phyloP scores from a whole-genome alignment of 352 stramenopile genomes.

The Pseudoperonospora humuli region DNA sequence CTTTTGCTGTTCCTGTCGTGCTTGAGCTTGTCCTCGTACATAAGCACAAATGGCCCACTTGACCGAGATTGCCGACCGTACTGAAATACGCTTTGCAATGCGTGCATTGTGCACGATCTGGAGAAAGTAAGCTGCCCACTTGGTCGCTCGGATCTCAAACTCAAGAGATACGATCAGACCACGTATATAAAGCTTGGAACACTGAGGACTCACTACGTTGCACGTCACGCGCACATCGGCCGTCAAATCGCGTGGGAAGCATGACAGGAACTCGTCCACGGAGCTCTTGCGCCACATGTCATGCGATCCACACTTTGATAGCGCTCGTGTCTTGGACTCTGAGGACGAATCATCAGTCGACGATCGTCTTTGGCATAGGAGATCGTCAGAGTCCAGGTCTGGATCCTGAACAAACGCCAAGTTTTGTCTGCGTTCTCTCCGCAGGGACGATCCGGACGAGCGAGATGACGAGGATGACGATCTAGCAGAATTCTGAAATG shows the following conservation, averaged over 20 bases:
- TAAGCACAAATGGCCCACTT: slow-evolving; percentile 57
- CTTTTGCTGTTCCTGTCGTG: slow-evolving; percentile 36
- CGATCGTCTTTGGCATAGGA: slow-evolving; percentile 1
- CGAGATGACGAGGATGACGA: slow-evolving; percentile 18
- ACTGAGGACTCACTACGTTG: slow-evolving; percentile 18
- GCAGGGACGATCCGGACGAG: slow-evolving; percentile 10
- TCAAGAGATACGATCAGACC: slow-evolving; percentile 40
- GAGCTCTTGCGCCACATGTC: slow-evolving; percentile 25
- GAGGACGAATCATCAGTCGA: slow-evolving; percentile 2
- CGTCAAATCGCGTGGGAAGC: slow-evolving; percentile 31
- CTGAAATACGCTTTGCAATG: slow-evolving; percentile 19
- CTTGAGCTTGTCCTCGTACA: slow-evolving; percentile 39
- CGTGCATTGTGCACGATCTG: slow-evolving; percentile 40
- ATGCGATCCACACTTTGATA: slow-evolving; percentile 7
- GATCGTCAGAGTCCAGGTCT: slow-evolving; percentile 6
- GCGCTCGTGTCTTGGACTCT: not conserved
- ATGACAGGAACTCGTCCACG: slow-evolving; percentile 29
- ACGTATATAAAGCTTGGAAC: slow-evolving; percentile 25
- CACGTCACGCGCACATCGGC: slow-evolving; percentile 41
- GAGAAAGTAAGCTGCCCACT: slow-evolving; percentile 75
- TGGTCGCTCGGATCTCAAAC: slow-evolving; percentile 73
- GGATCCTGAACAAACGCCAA: not conserved
- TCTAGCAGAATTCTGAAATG: slow-evolving; percentile 17
- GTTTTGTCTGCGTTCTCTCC: slow-evolving; percentile 5
- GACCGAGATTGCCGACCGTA: slow-evolving; percentile 37